phyloP scores from a whole-genome alignment of 208 protist genomes.

The Novymonas esmeraldas region DNA sequence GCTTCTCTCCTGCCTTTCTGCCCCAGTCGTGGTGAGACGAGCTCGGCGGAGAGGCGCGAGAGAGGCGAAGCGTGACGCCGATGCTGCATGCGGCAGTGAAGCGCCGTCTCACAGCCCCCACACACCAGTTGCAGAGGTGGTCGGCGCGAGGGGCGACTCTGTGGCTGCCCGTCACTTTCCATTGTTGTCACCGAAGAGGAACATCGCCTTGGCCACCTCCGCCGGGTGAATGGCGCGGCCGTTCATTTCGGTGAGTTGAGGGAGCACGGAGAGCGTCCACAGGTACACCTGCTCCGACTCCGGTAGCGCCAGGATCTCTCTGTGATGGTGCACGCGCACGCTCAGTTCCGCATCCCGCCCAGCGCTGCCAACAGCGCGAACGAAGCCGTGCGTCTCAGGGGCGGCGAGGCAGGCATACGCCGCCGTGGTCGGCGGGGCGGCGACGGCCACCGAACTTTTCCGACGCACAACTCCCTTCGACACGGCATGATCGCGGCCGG shows the following conservation, averaged over 20 bases:
- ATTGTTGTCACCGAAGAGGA: conserved; percentile 34
- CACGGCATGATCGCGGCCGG: not conserved
- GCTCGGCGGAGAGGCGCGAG: too few species aligned
- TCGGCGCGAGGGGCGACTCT: too few species aligned
- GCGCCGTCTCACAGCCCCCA: too few species aligned
- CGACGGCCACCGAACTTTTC: not conserved
- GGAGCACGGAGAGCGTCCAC: conserved; percentile 45
- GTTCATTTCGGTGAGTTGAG: conserved; percentile 49
- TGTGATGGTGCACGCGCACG: conserved; percentile 21
- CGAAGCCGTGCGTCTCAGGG: conserved; percentile 26
- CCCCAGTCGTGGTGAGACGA: too few species aligned
- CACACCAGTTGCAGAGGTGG: too few species aligned
- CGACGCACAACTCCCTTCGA: not conserved
- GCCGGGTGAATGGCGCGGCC: conserved; percentile 25
- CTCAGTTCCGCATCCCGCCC: conserved; percentile 22
- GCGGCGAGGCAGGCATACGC: conserved; percentile 41
- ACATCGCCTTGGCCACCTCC: conserved; percentile 45
- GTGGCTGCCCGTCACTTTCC: not conserved
- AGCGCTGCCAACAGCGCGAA: conserved; percentile 33
- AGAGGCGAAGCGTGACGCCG: too few species aligned
- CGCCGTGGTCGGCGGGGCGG: conserved; percentile 17
- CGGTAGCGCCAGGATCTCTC: conserved; percentile 40
- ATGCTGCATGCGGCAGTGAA: too few species aligned
- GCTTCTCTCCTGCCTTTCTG: too few species aligned
- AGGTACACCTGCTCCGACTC: conserved; percentile 34